A percentile compares a stretch with the other conserved stretches of the same genome.
Evolutionary conservation across 1,284 basidiomycete genomes (phyloP).

Genomic region (Moniliophthora roreri): DNA sequence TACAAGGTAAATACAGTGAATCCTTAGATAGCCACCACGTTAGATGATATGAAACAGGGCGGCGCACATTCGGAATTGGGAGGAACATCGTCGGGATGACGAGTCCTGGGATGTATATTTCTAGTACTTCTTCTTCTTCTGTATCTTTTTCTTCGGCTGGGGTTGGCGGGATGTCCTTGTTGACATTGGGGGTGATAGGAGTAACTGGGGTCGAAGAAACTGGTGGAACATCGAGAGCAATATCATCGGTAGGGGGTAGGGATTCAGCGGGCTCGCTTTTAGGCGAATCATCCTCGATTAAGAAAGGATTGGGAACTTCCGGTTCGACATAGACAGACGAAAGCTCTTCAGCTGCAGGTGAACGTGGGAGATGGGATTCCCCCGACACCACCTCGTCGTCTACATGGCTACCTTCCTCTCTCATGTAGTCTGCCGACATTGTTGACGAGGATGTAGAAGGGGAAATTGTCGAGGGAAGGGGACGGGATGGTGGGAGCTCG

Average conservation of each 20-base stretch:
- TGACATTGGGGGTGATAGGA: slow-evolving; percentile 25
- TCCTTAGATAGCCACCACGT: slow-evolving; percentile 60
- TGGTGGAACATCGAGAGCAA: neutral
- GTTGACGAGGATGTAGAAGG: too few species aligned
- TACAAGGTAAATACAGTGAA: slow-evolving; percentile 41
- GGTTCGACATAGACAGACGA: neutral
- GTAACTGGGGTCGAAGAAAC: slow-evolving; percentile 19
- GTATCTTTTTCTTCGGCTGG: slow-evolving; percentile 35
- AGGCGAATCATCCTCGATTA: neutral
- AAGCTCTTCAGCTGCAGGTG: neutral
- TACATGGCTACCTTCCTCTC: neutral
- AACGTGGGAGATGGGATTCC: neutral
- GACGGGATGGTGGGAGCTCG: too few species aligned
- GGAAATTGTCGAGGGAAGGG: too few species aligned
- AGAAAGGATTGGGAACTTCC: neutral
- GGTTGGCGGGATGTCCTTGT: slow-evolving; percentile 48
- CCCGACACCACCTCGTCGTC: neutral
- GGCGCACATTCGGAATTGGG: slow-evolving; percentile 81
- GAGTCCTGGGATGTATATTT: slow-evolving; percentile 60
- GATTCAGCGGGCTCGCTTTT: neutral
- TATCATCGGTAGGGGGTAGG: neutral
- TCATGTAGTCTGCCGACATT: too few species aligned
- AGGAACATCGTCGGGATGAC: slow-evolving; percentile 74
- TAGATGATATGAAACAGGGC: slow-evolving; percentile 45
- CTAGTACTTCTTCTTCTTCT: slow-evolving; percentile 49